Conservation (phyloP, 345 rosid species). For the Luvunga scandens region DNA sequence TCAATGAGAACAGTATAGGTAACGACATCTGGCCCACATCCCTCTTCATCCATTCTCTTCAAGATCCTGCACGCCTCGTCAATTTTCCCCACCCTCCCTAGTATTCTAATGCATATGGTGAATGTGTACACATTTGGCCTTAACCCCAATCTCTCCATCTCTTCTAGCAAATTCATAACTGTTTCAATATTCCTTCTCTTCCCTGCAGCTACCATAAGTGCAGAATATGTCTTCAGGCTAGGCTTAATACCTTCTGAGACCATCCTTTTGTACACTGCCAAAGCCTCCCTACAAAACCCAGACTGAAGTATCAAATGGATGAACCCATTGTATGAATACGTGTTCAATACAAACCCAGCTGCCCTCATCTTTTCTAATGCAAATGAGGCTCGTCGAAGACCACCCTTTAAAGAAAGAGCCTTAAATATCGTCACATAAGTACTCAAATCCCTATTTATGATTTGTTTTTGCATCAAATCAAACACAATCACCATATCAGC, state of each 20-base stretch:
- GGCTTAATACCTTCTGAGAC: slow-evolving; percentile 80
- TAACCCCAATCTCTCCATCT: slow-evolving; percentile 80
- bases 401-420: slow-evolving; percentile 56
- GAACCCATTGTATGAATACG: slow-evolving; percentile 76
- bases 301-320: slow-evolving; percentile 71
- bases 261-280: slow-evolving; percentile 69
- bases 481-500: slow-evolving; percentile 72
- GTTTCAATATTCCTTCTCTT: slow-evolving; percentile 70
- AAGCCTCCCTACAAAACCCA: slow-evolving; percentile 59
- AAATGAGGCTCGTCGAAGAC: slow-evolving; percentile 54
- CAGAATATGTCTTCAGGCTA: slow-evolving; percentile 88
- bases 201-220: slow-evolving; percentile 88
- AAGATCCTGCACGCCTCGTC: slow-evolving; percentile 60
- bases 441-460: slow-evolving; percentile 56
- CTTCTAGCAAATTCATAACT: slow-evolving; percentile 69
- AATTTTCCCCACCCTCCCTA: slow-evolving; percentile 81
- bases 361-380: slow-evolving; percentile 61
- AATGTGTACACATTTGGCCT: slow-evolving; percentile 89
- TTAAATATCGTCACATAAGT: slow-evolving; percentile 68
- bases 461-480: slow-evolving; percentile 72
- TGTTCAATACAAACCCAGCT: slow-evolving; percentile 66
- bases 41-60: slow-evolving; percentile 81
- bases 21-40: slow-evolving; percentile 87
- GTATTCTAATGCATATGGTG: slow-evolving; percentile 80
- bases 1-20: slow-evolving; percentile 87